Evolutionary conservation across 2,329 filamentous ascomycete genomes (phyloP).

Genomic region (Claviceps pazoutovae): DNA sequence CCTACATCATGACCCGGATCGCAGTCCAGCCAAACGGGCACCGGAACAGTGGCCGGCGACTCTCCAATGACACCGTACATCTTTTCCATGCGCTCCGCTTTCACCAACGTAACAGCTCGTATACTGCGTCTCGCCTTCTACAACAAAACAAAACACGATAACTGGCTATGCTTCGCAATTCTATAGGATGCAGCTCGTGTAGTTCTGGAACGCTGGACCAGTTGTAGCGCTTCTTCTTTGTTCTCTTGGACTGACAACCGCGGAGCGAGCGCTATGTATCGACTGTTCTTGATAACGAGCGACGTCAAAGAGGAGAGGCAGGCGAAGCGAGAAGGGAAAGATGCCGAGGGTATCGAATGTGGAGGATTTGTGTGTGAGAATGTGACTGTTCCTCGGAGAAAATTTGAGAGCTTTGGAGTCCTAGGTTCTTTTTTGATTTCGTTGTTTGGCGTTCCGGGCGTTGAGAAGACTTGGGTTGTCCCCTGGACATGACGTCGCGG

Average conservation of each 20-base stretch:
- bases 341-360: not conserved
- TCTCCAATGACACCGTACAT: conserved; percentile 12
- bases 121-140: not conserved
- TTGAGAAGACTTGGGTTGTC: no score
- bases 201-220: no score
- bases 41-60: conserved; percentile 8
- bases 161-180: not conserved
- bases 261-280: not conserved
- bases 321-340: not conserved
- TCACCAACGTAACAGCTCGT: not conserved
- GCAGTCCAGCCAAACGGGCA: conserved; percentile 48
- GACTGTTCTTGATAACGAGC: not conserved
- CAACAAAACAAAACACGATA: not conserved
- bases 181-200: no score
- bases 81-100: not conserved
- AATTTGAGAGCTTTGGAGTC: not conserved
- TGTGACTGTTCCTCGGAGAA: no score
- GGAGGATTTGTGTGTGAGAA: not conserved
- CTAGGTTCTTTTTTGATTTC: not conserved
- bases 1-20: conserved; percentile 55
- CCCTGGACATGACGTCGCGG: no score
- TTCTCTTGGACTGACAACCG: not conserved
- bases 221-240: not conserved
- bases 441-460: no score
- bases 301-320: not conserved